Evolutionary conservation across 2,329 filamentous ascomycete genomes (phyloP).

Genomic region (Botrytis squamosa): DNA sequence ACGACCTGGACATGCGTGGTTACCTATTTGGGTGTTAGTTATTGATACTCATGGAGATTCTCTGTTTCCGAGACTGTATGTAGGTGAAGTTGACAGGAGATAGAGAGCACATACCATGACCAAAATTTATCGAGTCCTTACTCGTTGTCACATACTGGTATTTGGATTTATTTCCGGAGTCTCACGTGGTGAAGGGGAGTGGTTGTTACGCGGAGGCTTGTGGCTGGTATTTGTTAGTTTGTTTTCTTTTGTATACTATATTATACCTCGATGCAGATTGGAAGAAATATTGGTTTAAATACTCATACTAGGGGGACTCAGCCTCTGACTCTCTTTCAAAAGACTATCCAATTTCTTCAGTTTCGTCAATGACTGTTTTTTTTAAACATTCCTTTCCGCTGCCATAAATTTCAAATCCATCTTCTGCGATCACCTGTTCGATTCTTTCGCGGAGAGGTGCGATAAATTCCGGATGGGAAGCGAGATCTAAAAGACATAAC

Average conservation of each 20-base stretch:
- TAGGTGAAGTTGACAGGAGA: background rate
- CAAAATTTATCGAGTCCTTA: background rate
- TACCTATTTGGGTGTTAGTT: background rate
- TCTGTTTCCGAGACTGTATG: background rate
- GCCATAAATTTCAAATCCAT: conserved; percentile 50
- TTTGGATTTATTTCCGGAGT: background rate
- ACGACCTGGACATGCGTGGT: background rate
- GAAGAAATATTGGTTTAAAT: background rate
- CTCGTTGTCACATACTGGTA: background rate
- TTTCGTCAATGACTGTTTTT: conserved; percentile 33
- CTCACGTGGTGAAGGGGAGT: background rate
- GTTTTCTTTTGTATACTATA: background rate
- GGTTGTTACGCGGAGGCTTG: background rate
- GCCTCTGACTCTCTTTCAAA: conserved; percentile 43
- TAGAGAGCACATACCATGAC: background rate
- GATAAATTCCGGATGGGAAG: conserved; percentile 47
- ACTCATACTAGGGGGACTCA: conserved; percentile 35
- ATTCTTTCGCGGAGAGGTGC: conserved; percentile 33
- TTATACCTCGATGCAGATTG: background rate
- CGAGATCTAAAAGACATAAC: conserved; percentile 54
- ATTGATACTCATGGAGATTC: background rate
- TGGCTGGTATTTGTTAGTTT: background rate
- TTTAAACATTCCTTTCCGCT: conserved; percentile 35
- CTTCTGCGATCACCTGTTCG: conserved; percentile 34
- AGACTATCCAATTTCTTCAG: conserved; percentile 44